These are phyloP conservation scores for Sclerotinia nivalis DNA, from an alignment of 2,329 filamentous ascomycete genomes.

Conservation along the genomic window DNA sequence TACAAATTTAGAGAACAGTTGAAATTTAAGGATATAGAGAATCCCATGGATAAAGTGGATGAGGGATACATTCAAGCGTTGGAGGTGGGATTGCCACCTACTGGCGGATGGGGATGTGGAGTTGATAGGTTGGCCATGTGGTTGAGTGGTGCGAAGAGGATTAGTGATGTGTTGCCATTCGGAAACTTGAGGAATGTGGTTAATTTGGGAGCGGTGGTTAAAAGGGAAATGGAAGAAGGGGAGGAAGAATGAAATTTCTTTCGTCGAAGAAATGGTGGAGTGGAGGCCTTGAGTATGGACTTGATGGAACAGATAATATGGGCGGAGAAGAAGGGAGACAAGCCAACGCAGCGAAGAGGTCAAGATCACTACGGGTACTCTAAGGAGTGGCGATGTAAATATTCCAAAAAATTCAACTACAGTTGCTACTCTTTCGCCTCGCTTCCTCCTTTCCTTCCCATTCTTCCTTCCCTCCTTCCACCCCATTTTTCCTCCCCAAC, in stretches of 20 bases:
- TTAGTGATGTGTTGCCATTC: slow-evolving; percentile 85
- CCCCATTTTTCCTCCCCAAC: too few relatives aligned
- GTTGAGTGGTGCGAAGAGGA: slow-evolving; percentile 74
- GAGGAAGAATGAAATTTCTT: neutral
- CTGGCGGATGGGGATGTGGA: slow-evolving; percentile 91
- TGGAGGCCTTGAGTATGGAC: neutral
- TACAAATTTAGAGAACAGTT: slow-evolving; percentile 72
- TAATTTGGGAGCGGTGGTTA: slow-evolving; percentile 42
- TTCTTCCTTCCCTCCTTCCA: neutral
- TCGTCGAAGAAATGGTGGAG: too few relatives aligned
- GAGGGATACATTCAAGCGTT: slow-evolving; percentile 82
- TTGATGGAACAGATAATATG: too few relatives aligned
- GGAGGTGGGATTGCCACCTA: slow-evolving; percentile 90
- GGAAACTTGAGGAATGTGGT: slow-evolving; percentile 75
- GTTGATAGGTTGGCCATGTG: slow-evolving; percentile 91
- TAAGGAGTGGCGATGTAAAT: too few relatives aligned
- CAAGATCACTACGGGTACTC: too few relatives aligned
- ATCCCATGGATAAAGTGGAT: slow-evolving; percentile 40
- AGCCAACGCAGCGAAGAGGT: too few relatives aligned
- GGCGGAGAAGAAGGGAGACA: too few relatives aligned
- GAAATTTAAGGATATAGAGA: slow-evolving; percentile 43
- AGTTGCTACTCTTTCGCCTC: neutral
- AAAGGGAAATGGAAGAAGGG: neutral
- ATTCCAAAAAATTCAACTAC: neutral
- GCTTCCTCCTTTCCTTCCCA: neutral